Conservation (phyloP, 768 basidiomycete genomes). For the Rickenella mellea region DNA sequence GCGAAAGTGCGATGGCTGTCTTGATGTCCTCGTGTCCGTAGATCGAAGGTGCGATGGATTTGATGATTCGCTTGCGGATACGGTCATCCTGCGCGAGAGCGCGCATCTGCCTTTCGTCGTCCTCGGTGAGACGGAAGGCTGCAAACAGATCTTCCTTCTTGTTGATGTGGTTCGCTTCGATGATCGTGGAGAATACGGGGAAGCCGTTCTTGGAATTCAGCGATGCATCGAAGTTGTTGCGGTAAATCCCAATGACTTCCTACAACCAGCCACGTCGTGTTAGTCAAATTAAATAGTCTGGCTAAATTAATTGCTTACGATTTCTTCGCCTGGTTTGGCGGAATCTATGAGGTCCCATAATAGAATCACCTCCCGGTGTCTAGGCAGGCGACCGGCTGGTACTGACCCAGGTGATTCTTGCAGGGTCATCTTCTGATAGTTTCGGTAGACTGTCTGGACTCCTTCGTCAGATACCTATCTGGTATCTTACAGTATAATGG, state of each 20-base stretch:
- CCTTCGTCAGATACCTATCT: not conserved
- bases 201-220: constrained; percentile 98
- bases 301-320: constrained; percentile 43
- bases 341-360: constrained; percentile 98
- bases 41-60: constrained; percentile 97
- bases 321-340: constrained; percentile 97
- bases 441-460: constrained; percentile 88
- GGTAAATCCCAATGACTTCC: constrained; percentile 97
- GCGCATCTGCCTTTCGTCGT: constrained; percentile 91
- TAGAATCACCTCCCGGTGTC: constrained; percentile 93
- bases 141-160: constrained; percentile 99
- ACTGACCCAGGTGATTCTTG: constrained; percentile 98
- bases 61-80: constrained; percentile 94
- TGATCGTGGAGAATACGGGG: constrained; percentile 96
- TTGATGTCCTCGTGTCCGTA: constrained; percentile 99
- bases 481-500: not conserved
- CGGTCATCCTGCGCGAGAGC: constrained; percentile 82
- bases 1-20: constrained; percentile 88
- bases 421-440: constrained; percentile 97
- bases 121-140: constrained; percentile 95
- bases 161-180: constrained; percentile 97
- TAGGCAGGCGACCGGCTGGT: constrained; percentile 91
- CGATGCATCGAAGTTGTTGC: constrained; percentile 98
- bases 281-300: constrained; percentile 2
- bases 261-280: constrained; percentile 21